Evolutionary conservation across 306 rosid species (phyloP).

Genomic region (Urtica urens): DNA sequence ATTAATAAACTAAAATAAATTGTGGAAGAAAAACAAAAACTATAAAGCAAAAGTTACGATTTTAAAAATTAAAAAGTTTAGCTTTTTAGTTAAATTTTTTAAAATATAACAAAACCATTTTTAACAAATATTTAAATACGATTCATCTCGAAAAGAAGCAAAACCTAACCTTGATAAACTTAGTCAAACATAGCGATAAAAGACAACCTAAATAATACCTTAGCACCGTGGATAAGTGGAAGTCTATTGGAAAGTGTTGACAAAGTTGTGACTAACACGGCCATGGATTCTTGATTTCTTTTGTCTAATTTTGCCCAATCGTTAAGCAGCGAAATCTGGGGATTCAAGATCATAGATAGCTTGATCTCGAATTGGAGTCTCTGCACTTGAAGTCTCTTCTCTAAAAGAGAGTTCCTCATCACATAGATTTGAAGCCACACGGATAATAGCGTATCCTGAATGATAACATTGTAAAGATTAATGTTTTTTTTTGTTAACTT

Average conservation of each 20-base stretch:
- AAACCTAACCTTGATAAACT: not conserved
- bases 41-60: too few relatives aligned
- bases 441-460: slow-evolving; percentile 42
- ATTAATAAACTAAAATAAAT: too few relatives aligned
- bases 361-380: slow-evolving; percentile 36
- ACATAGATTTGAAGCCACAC: slow-evolving; percentile 36
- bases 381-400: slow-evolving; percentile 33
- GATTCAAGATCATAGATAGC: slow-evolving; percentile 31
- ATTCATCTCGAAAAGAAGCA: too few relatives aligned
- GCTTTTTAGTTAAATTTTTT: too few relatives aligned
- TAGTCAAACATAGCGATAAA: not conserved
- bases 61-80: too few relatives aligned
- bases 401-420: slow-evolving; percentile 34
- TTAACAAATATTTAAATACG: too few relatives aligned
- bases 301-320: slow-evolving; percentile 56
- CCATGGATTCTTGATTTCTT: slow-evolving; percentile 47
- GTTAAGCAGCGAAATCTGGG: slow-evolving; percentile 38
- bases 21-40: too few relatives aligned
- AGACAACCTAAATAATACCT: slow-evolving; percentile 21
- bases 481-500: too few relatives aligned
- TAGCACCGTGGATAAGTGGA: slow-evolving; percentile 39
- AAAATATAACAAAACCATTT: too few relatives aligned
- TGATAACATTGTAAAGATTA: not conserved
- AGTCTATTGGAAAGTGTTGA: slow-evolving; percentile 32
- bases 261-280: slow-evolving; percentile 32